Percentiles rank a stretch among this genome's conserved stretches.
These are phyloP conservation scores for Fusarium illudens DNA, from an alignment of 2,329 filamentous ascomycete genomes.

Conservation along the genomic window DNA sequence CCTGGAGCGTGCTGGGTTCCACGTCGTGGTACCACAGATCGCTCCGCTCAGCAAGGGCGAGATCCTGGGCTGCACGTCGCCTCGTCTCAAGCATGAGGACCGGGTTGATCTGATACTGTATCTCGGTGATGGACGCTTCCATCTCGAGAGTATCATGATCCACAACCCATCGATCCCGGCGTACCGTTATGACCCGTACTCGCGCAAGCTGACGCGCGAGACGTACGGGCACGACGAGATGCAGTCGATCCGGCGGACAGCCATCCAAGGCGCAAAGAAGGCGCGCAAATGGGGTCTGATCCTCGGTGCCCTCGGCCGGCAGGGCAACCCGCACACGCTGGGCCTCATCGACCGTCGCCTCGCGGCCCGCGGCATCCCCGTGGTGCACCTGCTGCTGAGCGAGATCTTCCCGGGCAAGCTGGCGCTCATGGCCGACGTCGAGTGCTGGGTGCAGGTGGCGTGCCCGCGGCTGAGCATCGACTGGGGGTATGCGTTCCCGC, in stretches of 20 bases:
- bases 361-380: conserved; percentile 75
- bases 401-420: conserved; percentile 98
- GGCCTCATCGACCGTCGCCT: conserved; percentile 83
- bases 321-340: conserved; percentile 96
- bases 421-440: conserved; percentile 90
- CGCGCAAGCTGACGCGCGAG: conserved; percentile 88
- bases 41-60: conserved; percentile 92
- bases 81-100: conserved; percentile 67
- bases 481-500: conserved; percentile 96
- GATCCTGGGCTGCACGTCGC: conserved; percentile 96
- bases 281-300: conserved; percentile 96
- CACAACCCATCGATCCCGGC: conserved; percentile 92
- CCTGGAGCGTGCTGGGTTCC: conserved; percentile 85
- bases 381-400: conserved; percentile 84
- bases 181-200: conserved; percentile 97
- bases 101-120: conserved; percentile 83
- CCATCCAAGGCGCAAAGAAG: conserved; percentile 76
- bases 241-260: conserved; percentile 78
- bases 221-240: conserved; percentile 93
- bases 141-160: conserved; percentile 98
- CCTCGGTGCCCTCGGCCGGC: conserved; percentile 87
- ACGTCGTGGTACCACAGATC: conserved; percentile 88
- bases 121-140: conserved; percentile 91
- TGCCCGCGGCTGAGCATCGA: conserved; percentile 98
- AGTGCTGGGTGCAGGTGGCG: conserved; percentile 98